Evolutionary conservation across 1,284 basidiomycete genomes (phyloP), one percentile per base, ranked within the genome.

Genomic region (Xerocomus minutiporus): DNA sequence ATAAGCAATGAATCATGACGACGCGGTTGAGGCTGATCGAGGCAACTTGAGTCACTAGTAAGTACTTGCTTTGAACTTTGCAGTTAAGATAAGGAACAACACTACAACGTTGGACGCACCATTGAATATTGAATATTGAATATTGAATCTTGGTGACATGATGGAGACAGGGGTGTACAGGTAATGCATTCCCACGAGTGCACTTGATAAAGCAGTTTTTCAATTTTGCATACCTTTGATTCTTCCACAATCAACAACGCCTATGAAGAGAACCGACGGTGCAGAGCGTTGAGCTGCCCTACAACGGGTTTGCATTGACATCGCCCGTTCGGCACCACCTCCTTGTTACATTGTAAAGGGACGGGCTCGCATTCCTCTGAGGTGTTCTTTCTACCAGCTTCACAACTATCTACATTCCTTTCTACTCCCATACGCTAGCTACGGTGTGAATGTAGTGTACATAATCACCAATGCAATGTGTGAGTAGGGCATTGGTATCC

Each of bases 401-500:
- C 20, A 34, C 31, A 45, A 11, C 20, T 20, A 4, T 43, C n/a
- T 20, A 13, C 12, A 11, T 20, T 12, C 8, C 26, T 29, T 15
- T 12, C 28, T 12, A 9, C 28, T 11, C 20, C 20, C 20, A 20
- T 20, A 20, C 6, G 4, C 25, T 26, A 26, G 9, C 38, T 9
- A 9, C 4, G 38, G 8, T 13, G 17, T 31, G 12, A 29, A 31
- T 20, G 43, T 23, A 23, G 20, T 20, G 20, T 20, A 2, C 13
- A n/a, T 29, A 7, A 40, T 50, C 4, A 81, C 79, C 80, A 82
- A 52, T 80, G 75, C 29, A 81, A 60, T 17, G 56, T 70, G 58
- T 83, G 81, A 8, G 74, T 81, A 5, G 78, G 73, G 60, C 80
- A 83, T 46, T 83, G 79, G 59, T 83, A 84, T 1, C 82, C 81